Evolutionary conservation across 805 yeast genomes (phyloP).

Genomic region (Metschnikowia noctiluminum): DNA sequence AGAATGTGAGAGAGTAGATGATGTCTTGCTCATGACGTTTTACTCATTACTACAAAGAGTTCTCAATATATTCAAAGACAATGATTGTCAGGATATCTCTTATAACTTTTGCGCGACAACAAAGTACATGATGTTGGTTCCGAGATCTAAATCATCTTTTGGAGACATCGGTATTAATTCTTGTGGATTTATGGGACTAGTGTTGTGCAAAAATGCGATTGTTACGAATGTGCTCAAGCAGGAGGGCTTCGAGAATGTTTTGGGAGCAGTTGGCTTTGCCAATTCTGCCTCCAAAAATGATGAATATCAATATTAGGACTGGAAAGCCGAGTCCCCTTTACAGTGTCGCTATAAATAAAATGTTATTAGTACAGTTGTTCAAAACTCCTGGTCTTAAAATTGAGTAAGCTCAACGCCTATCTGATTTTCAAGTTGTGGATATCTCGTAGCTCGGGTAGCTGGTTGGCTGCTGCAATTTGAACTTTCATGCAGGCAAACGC

Average conservation of each 20-base stretch:
- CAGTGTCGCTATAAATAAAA: too few relatives aligned
- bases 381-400: too few relatives aligned
- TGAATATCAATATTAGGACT: constrained; percentile 68
- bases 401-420: too few relatives aligned
- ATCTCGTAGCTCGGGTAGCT: too few relatives aligned
- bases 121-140: constrained; percentile 83
- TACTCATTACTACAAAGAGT: constrained; percentile 69
- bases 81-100: constrained; percentile 46
- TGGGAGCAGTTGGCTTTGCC: constrained; percentile 65
- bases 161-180: constrained; percentile 68
- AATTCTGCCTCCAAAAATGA: constrained; percentile 52
- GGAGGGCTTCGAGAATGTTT: constrained; percentile 50
- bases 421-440: too few relatives aligned
- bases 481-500: too few relatives aligned
- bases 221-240: constrained; percentile 44
- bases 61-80: constrained; percentile 61
- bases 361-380: too few relatives aligned
- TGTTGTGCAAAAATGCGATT: constrained; percentile 69
- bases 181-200: constrained; percentile 74
- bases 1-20: constrained; percentile 47
- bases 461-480: too few relatives aligned
- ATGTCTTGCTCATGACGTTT: constrained; percentile 63
- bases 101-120: constrained; percentile 82
- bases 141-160: constrained; percentile 60
- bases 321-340: too few relatives aligned